Evolutionary conservation across 2,329 filamentous ascomycete species (phyloP), one percentile per base, ranked within the genome.

Genomic region (Fusarium sp.): DNA sequence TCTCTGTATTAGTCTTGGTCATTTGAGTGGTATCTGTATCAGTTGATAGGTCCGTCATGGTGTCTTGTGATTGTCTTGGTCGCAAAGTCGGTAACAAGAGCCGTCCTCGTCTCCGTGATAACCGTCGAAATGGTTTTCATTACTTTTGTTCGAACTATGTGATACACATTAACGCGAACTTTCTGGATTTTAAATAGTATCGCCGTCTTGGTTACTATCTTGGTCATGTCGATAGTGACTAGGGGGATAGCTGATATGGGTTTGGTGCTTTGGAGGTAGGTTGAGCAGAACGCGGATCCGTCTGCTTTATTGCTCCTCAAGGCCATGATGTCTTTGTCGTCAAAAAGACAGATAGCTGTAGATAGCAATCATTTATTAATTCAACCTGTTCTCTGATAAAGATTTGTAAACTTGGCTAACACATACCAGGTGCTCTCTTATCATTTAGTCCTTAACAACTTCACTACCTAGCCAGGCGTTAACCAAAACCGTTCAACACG

Each of bases 231-330:
- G 15, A 2, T 23, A 13, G 21, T 40, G 13, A 57, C 38, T 5
- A 21, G 5, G 4, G 50, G 40, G 12, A 52, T 58, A 4, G 12
- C 18, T 8, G 42, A 58, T 3, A 16, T 9, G 4, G 40, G 58
- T 4, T 16, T 32, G 2, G 60, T 62, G 10, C 33, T 62, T 47
- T 37, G 52, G 13, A 62, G n/a, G 11, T 62, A 58, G 3, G 21
- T 47, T 7, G 60, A 62, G 21, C 60, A 58, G 33, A 62, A 62
- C 2, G 33, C 60, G 3, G 60, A 62, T 33, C 52, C 52, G 11
- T 18, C 19, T 12, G 42, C 52, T 11, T 44, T 46, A n/a, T 46
- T 25, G 1, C 37, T 46, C 15, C 13, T 23, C 11, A 62, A n/a
- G 5, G 50, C 52, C 6, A 40, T 16, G 5, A 46, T 10, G 2